Base-by-base conservation (phyloP, 306 rosid species). In the Cyclanthera cordifolia region DNA sequence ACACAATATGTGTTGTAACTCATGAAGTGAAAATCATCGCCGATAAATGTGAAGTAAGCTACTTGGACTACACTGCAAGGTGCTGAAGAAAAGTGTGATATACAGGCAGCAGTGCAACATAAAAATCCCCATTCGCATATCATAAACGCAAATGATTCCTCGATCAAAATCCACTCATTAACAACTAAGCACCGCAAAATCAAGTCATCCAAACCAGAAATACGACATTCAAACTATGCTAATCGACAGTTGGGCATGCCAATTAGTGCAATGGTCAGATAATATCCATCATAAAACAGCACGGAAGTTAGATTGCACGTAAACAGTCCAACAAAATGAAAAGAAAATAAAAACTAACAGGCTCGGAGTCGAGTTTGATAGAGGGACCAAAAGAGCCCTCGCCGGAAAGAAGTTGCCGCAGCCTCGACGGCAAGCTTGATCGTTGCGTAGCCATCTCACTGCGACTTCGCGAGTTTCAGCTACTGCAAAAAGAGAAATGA, bases 381-480 rank as follows among this genome's bases (percentile, higher is more conserved):
- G 99, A 88, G 37, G 99, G 95, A 20, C 94, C 99, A 50, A 83
- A 80, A 66, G 85, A 83, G 56, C 96, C 90, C 74, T 94, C 99
- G 74, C 76, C 86, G 4, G 96, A 86, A 21, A 94, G 81, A 70
- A 94, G 89, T 69, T 90, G 96, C 69, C 99, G 90, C 76, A 94
- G 79, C 95, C 99, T 80, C 71, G 97, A 90, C 23, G 99, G 97
- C 90, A 89, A 88, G 82, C 85, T 90, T 72, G 99, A 88, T 85
- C 96, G 79, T 68, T 80, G 80, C 74, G 97, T 77, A 73, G 90
- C 72, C 99, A 94, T 94, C 84, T 78, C 86, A 81, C 89, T 89
- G 70, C 92, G 80, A 77, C 79, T 86, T 80, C 88, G 76, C 84
- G 76, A 85, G 85, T 82, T 72, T 52, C 68, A 73, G 79, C 90